Base-by-base conservation (phyloP, 495 filamentous ascomycete species). In the Entonaema liquescens region DNA sequence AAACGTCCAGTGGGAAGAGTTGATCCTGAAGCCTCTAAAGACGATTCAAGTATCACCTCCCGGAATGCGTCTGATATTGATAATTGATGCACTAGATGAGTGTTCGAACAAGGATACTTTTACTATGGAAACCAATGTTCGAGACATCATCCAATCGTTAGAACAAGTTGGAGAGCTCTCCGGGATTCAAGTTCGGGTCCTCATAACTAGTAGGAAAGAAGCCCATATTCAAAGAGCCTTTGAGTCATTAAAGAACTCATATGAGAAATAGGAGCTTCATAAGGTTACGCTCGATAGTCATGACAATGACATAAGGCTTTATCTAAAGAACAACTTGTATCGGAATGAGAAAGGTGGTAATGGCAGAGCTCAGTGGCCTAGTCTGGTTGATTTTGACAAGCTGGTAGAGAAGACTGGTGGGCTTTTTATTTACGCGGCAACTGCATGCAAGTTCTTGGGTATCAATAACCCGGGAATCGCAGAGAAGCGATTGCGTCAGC, bases 11-110 rank as follows among this genome's bases (percentile, higher is more conserved):
- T 87, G 82, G 67, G 73, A 83, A 1, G 74, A 83, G 67, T 79
- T 89, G 17, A 73, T 87, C 60, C 63, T 86, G 53, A 58, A 81
- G 35, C 85, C 83, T 5, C 68, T 87, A 4, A 17, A 25, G 33
- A 42, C 29, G 0, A 33, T 62, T 13, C 40, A 67, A n/a, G 19
- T 49, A n/a, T 55, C 58, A 28, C 11, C n/a, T 38, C n/a, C 25
- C 5, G 36, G 13, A 11, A 56, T 40, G 4, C 55, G 59, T 8
- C 23, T 78, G n/a, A 63, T 83, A 15, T 71, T 87, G 11, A 78
- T 87, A 25, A 76, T 88, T 47, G 85, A 88, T 65, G 85, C 85
- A 56, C 74, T 88, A 17, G 85, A 87, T 61, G 83, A 87, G 65
- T 87, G 82, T 65, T 79, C 79, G 5, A 21, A 72, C 2, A 77